Evolutionary conservation across 306 rosid genomes (phyloP).

Genomic region (Ziziphus jujuba): DNA sequence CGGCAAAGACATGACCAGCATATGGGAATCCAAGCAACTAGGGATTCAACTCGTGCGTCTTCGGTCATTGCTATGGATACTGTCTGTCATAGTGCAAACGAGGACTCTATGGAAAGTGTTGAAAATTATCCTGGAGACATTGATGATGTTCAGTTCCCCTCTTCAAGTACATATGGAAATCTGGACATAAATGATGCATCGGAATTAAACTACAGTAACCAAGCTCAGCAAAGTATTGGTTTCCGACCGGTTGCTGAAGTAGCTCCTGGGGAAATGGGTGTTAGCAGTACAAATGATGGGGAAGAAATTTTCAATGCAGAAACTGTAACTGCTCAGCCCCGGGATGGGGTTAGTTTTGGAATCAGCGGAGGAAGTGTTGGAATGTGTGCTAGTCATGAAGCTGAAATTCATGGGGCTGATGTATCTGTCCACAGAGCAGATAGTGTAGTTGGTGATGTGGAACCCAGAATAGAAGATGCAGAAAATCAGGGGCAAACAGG

Average conservation of each 20-base stretch:
- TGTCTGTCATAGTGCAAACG: slow-evolving; percentile 72
- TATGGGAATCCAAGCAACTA: slow-evolving; percentile 63
- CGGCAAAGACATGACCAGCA: slow-evolving; percentile 70
- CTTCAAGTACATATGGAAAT: slow-evolving; percentile 86
- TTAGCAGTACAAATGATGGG: slow-evolving; percentile 88
- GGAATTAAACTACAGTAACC: slow-evolving; percentile 86
- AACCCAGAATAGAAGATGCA: slow-evolving; percentile 84
- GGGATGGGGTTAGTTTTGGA: slow-evolving; percentile 92
- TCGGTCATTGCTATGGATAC: slow-evolving; percentile 99
- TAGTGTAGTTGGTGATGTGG: slow-evolving; percentile 96
- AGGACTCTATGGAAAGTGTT: slow-evolving; percentile 96
- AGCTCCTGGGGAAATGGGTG: slow-evolving; percentile 76
- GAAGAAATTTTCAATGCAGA: slow-evolving; percentile 92
- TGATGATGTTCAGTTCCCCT: slow-evolving; percentile 92
- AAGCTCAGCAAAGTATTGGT: slow-evolving; percentile 86
- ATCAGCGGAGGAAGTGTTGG: slow-evolving; percentile 98
- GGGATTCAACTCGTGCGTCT: slow-evolving; percentile 93
- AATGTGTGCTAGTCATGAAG: slow-evolving; percentile 99
- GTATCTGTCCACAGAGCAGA: slow-evolving; percentile 86
- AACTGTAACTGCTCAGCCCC: slow-evolving; percentile 83
- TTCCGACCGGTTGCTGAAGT: slow-evolving; percentile 68
- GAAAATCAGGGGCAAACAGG: slow-evolving; percentile 99
- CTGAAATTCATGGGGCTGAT: slow-evolving; percentile 96
- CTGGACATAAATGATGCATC: slow-evolving; percentile 88
- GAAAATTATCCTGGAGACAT: slow-evolving; percentile 86